These are phyloP conservation scores for Taiozyma sp. DNA, from an alignment of 1,139 yeast species.

Conservation along the genomic window DNA sequence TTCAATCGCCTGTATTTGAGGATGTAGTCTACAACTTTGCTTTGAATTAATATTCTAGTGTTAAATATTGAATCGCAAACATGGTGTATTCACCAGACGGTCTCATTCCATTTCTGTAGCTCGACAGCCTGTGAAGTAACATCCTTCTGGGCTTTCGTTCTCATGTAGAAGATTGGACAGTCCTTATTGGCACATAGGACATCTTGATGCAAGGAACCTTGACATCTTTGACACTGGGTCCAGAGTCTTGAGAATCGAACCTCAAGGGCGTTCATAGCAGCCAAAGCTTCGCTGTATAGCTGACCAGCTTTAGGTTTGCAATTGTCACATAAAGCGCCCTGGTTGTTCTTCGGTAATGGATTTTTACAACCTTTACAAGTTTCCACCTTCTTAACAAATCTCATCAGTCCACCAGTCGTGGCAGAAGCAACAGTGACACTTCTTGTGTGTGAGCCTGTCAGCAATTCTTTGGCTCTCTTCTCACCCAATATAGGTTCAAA, in stretches of 20 bases:
- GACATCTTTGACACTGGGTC: conserved; percentile 99
- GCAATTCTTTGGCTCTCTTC: conserved; percentile 67
- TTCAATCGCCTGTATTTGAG: background rate
- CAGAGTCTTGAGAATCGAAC: conserved; percentile 82
- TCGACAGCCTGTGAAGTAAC: conserved; percentile 63
- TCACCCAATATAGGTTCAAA: conserved; percentile 96
- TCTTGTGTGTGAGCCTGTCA: conserved; percentile 79
- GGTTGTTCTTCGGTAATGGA: conserved; percentile 61
- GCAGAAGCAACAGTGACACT: conserved; percentile 57
- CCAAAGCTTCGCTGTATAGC: conserved; percentile 71
- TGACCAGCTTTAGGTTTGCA: conserved; percentile 74
- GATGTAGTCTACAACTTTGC: background rate
- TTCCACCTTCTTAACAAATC: conserved; percentile 85
- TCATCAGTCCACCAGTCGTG: conserved; percentile 79
- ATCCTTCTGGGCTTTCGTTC: conserved; percentile 92
- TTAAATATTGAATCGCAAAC: background rate
- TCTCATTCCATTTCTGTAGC: conserved; percentile 50
- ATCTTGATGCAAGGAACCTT: conserved; percentile 92
- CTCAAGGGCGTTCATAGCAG: conserved; percentile 76
- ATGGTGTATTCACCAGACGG: conserved; percentile 15
- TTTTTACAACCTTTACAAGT: conserved; percentile 85
- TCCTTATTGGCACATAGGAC: conserved; percentile 93
- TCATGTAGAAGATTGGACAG: conserved; percentile 97
- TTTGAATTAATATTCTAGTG: background rate
- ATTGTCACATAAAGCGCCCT: conserved; percentile 78